Conservation (phyloP, 2,329 filamentous ascomycete species). For the Cercospora janseana region DNA sequence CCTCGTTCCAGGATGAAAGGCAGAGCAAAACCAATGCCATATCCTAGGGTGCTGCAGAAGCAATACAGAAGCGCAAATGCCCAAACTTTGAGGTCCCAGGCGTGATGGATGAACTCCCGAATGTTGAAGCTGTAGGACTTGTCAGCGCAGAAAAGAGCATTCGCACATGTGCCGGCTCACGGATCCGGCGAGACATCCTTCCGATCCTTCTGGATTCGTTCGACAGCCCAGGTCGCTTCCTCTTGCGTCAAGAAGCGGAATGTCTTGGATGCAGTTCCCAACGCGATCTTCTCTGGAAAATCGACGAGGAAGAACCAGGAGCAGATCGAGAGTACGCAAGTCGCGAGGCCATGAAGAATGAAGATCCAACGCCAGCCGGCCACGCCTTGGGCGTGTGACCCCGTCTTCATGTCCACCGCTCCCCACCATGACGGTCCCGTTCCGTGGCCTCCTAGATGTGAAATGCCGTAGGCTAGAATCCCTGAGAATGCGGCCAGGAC, state of each 20-base stretch:
- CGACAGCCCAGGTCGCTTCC: slow-evolving; percentile 17
- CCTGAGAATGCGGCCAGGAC: slow-evolving; percentile 53
- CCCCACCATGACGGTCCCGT: slow-evolving; percentile 10
- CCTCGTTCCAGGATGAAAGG: slow-evolving; percentile 17
- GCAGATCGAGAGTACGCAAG: slow-evolving; percentile 1
- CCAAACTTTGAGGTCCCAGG: slow-evolving; percentile 15
- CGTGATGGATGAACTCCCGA: slow-evolving; percentile 5
- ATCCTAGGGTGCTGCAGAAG: not conserved
- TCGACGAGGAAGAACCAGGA: slow-evolving; percentile 15
- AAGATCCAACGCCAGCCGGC: slow-evolving; percentile 27
- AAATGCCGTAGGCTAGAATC: slow-evolving; percentile 52
- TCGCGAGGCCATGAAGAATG: slow-evolving; percentile 13
- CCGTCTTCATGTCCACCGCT: slow-evolving; percentile 33
- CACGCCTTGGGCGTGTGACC: slow-evolving; percentile 7
- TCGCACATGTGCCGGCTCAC: not conserved
- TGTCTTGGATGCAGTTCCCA: slow-evolving; percentile 3
- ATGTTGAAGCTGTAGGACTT: slow-evolving; percentile 5
- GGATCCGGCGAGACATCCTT: slow-evolving; percentile 14
- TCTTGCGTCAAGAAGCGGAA: slow-evolving; percentile 9
- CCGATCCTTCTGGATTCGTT: slow-evolving; percentile 15
- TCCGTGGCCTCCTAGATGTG: slow-evolving; percentile 35
- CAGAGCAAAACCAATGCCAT: slow-evolving; percentile 18
- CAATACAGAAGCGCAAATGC: slow-evolving; percentile 7
- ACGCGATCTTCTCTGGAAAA: slow-evolving; percentile 16
- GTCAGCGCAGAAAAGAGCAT: no score